These are phyloP conservation scores for Chrysanthemum seticuspe DNA, from an alignment of 129 eudicot species.

Conservation along the genomic window DNA sequence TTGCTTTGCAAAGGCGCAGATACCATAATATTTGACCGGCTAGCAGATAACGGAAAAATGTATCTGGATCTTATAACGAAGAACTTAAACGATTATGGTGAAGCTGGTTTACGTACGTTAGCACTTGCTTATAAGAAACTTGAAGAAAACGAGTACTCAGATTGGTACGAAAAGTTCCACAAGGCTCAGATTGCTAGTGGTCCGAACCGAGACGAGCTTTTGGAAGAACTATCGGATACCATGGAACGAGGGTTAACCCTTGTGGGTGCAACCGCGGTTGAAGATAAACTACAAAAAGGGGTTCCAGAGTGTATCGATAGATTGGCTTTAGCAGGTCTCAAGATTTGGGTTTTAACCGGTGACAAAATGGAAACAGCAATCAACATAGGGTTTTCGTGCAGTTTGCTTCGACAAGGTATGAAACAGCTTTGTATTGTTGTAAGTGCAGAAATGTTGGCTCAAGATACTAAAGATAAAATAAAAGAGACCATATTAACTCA, in stretches of 20 bases:
- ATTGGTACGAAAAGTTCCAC: constrained; percentile 46
- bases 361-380: constrained; percentile 82
- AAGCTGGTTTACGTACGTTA: constrained; percentile 66
- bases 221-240: constrained; percentile 50
- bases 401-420: constrained; percentile 72
- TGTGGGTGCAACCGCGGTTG: constrained; percentile 77
- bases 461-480: constrained; percentile 32
- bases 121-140: constrained; percentile 58
- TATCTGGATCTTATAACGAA: constrained; percentile 48
- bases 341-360: constrained; percentile 76
- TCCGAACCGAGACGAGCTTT: constrained; percentile 48
- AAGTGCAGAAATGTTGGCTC: constrained; percentile 32
- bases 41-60: constrained; percentile 52
- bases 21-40: constrained; percentile 61
- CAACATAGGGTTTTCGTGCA: constrained; percentile 73
- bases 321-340: constrained; percentile 74
- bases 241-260: constrained; percentile 61
- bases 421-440: constrained; percentile 45
- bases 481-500: constrained; percentile 45
- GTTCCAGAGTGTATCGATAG: constrained; percentile 76
- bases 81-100: constrained; percentile 61
- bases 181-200: constrained; percentile 52
- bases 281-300: constrained; percentile 74
- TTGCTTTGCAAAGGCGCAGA: constrained; percentile 88
- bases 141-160: constrained; percentile 39